Evolutionary conservation across 2,329 filamentous ascomycete species (phyloP).

Genomic region (Ophiocordyceps camponoti-saundersi): DNA sequence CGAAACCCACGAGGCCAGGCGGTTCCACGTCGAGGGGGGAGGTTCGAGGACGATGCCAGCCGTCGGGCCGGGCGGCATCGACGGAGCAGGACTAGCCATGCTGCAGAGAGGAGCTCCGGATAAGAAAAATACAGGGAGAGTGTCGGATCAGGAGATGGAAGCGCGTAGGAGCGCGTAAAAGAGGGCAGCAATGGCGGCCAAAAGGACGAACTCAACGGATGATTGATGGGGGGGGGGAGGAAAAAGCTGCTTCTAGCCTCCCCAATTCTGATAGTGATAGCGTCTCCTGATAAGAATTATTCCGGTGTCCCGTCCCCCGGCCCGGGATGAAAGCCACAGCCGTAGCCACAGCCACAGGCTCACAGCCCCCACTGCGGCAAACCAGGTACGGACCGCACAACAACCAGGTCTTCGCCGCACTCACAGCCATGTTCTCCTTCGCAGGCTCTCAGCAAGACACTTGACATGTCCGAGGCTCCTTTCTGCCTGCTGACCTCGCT

Average conservation of each 20-base stretch:
- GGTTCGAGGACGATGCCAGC: slow-evolving; percentile 31
- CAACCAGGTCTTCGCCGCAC: not conserved
- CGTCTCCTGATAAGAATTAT: not conserved
- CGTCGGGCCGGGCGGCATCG: slow-evolving; percentile 27
- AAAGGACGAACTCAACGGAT: not conserved
- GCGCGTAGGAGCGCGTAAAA: not conserved
- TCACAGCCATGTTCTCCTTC: too few relatives aligned
- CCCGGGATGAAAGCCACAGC: not conserved
- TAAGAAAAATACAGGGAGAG: slow-evolving; percentile 2
- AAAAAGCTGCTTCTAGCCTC: not conserved
- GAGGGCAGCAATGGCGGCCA: not conserved
- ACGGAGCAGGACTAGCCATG: slow-evolving; percentile 30
- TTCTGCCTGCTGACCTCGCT: slow-evolving; percentile 56
- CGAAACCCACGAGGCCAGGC: slow-evolving; percentile 77
- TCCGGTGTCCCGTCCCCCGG: not conserved
- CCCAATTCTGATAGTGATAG: not conserved
- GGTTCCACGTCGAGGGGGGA: slow-evolving; percentile 68
- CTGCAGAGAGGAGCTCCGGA: slow-evolving; percentile 3
- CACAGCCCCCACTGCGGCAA: not conserved
- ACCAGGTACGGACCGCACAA: not conserved
- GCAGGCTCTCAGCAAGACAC: too few relatives aligned
- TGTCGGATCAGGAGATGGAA: slow-evolving; percentile 5
- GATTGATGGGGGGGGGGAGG: not conserved
- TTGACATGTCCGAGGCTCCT: slow-evolving; percentile 15
- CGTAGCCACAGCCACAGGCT: not conserved